phyloP scores from a whole-genome alignment of 2,329 filamentous ascomycete species.

The Aspergillus sergii region DNA sequence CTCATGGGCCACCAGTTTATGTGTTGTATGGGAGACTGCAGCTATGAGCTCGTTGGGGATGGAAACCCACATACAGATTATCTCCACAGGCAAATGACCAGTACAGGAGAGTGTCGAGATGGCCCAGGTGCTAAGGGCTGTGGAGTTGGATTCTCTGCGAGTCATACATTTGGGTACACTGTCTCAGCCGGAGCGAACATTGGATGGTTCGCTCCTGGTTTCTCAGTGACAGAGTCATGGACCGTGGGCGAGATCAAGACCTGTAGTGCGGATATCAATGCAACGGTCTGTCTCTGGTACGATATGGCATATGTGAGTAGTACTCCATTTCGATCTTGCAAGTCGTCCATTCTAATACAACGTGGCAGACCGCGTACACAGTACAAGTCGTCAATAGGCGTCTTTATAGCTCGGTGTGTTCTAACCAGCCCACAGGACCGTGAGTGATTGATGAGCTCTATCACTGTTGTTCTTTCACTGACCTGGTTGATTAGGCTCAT shows the following conservation, averaged over 20 bases:
- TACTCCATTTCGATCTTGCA: not conserved
- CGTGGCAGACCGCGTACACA: not conserved
- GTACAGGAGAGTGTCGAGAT: not conserved
- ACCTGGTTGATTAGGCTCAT: not conserved
- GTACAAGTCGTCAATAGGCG: not conserved
- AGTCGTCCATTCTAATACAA: not conserved
- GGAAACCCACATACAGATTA: not conserved
- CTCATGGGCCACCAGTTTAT: not conserved
- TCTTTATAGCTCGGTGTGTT: not conserved
- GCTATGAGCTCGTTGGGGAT: not conserved
- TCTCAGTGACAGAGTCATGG: not conserved
- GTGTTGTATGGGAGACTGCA: not conserved
- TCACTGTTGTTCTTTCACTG: not conserved
- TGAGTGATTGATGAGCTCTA: not conserved
- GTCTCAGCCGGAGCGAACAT: not conserved
- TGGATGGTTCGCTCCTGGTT: not conserved
- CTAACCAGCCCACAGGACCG: not conserved
- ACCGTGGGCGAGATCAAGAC: not conserved
- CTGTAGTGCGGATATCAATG: not conserved
- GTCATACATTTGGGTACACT: not conserved
- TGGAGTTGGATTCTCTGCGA: too few species aligned
- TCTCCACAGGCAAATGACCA: not conserved
- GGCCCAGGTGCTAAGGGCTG: not conserved
- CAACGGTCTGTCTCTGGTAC: not conserved
- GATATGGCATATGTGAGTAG: not conserved